phyloP scores from a whole-genome alignment of 106 monocot species.

The Hemerocallis citrina region DNA sequence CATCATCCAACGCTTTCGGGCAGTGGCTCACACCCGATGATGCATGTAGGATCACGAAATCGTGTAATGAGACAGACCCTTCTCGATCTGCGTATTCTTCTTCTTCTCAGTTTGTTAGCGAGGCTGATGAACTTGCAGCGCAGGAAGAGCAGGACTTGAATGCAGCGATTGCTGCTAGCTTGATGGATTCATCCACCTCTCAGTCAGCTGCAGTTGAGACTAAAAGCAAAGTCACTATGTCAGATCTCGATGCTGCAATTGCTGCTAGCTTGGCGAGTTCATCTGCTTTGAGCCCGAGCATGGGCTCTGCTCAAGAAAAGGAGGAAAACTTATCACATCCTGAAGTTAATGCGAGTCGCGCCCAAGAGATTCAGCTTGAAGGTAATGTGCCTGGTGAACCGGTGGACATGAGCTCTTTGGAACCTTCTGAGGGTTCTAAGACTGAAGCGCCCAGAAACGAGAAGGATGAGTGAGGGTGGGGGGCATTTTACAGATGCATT shows the following conservation, averaged over 20 bases:
- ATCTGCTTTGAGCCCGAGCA: too few species aligned
- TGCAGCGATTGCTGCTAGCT: conserved; percentile 88
- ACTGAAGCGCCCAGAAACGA: not conserved
- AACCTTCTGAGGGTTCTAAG: not conserved
- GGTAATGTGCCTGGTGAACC: not conserved
- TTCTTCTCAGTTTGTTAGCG: conserved; percentile 7
- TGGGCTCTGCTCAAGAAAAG: not conserved
- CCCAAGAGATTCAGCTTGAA: not conserved
- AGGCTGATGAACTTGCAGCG: conserved; percentile 37
- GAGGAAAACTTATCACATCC: not conserved
- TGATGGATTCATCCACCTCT: conserved; percentile 46
- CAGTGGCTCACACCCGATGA: conserved; percentile 93
- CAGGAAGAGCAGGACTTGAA: conserved; percentile 78
- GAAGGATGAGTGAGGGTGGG: not conserved
- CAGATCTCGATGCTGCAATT: conserved; percentile 1
- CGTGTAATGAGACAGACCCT: conserved; percentile 44
- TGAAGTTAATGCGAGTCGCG: not conserved
- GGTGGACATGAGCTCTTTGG: not conserved
- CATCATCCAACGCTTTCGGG: conserved; percentile 60
- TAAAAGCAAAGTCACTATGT: not conserved
- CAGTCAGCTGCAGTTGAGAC: too few species aligned
- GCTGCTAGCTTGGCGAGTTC: conserved; percentile 15
- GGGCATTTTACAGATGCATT: not conserved
- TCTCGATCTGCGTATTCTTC: conserved; percentile 3
- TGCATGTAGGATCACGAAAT: conserved; percentile 67